phyloP scores from a whole-genome alignment of 257 asterid genomes.

The Plectranthus barbatus region DNA sequence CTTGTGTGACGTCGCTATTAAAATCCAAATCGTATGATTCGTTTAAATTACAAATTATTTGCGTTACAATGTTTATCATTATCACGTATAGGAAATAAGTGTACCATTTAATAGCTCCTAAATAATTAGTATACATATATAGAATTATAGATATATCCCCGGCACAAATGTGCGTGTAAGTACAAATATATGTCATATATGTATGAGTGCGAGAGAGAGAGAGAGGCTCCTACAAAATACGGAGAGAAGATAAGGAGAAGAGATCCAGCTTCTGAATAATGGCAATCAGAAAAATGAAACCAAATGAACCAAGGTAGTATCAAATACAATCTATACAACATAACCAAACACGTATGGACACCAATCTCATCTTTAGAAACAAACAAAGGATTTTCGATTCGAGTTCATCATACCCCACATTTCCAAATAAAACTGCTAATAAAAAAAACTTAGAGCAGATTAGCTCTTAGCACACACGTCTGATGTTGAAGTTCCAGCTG shows the following conservation, averaged over 20 bases:
- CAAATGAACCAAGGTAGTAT: not conserved
- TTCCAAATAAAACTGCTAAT: conserved; percentile 1
- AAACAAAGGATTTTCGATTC: not conserved
- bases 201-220: not conserved
- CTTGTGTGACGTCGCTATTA: not conserved
- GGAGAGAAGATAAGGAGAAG: too few relatives aligned
- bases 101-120: too few relatives aligned
- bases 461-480: conserved; percentile 20
- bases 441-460: not conserved
- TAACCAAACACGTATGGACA: too few relatives aligned
- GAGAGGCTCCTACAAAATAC: not conserved
- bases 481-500: conserved; percentile 37
- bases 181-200: too few relatives aligned
- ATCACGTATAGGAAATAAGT: too few relatives aligned
- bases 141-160: too few relatives aligned
- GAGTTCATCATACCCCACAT: too few relatives aligned
- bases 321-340: conserved; percentile 21
- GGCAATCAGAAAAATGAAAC: not conserved
- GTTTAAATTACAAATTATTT: not conserved
- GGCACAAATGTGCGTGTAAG: not conserved
- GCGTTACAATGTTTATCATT: too few relatives aligned
- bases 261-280: not conserved
- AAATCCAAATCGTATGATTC: not conserved
- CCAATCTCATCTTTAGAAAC: conserved; percentile 7
- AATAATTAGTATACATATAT: not conserved